Evolutionary conservation across 495 filamentous ascomycete genomes (phyloP), one percentile per base, ranked within the genome.

Genomic region (Aspergillus nidulans): DNA sequence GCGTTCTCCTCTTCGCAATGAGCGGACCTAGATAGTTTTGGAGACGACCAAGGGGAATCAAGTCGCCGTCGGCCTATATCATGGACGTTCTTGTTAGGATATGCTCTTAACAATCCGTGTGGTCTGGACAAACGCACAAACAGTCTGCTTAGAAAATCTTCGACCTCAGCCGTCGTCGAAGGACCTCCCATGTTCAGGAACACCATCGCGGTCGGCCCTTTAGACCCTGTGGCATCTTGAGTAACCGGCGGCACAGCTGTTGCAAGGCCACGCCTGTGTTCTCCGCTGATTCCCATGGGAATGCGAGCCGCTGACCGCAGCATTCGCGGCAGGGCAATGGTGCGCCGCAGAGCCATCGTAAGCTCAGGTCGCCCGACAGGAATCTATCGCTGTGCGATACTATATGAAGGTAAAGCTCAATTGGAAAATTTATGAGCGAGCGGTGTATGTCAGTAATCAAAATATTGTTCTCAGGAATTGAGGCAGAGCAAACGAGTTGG

Each of bases 171-270:
- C 10, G 85, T 84, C 6, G 88, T 96, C 13, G 90, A 90, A 6
- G 95, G 95, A 9, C 95, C 95, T 51, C 95, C 95, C 95, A 99
- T 99, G 74, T 99, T 99, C 69, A 99, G 81, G 58, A 99, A 96
- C 6, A 99, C 92, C 82, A 99, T 96, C 36, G 95, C 95, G 0
- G 95, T 99, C 5, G 85, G 85, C 1, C 85, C 85, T 65, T 85
- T 82, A 0, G 82, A 77, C 13, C 81, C 73, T 1, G 77, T 77
- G 3, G 73, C 65, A 81, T 87, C 76, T 64, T 91, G 87, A 4
- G 85, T 89, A 4, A 90, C 88, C 4, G 91, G 88, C 3, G 87
- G 87, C 0, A 80, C 80, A 24, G 83, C 78, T 25, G 85, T 90
- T 18, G 88, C 87, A 47, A 90, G 63, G n/a, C 66, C 63, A 10